These are phyloP conservation scores for Rhizopus delemar DNA, from an alignment of 371 early-diverging fungal genomes.

Conservation along the genomic window DNA sequence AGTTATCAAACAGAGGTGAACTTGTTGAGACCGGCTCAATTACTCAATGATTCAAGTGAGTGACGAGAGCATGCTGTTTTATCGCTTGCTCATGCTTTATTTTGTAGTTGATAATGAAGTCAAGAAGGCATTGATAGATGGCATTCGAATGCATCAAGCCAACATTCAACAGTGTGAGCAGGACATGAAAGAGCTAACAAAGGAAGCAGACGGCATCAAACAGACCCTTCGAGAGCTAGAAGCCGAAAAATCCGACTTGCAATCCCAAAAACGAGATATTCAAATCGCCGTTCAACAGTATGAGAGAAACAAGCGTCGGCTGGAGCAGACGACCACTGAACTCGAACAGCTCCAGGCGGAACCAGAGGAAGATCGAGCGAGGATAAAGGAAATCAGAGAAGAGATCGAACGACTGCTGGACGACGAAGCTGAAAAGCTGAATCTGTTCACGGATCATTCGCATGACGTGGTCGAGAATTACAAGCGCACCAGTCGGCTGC, in stretches of 20 bases:
- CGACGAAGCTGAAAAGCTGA: not conserved
- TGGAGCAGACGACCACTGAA: not conserved
- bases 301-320: slow-evolving; percentile 13
- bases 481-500: slow-evolving; percentile 1
- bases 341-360: slow-evolving; percentile 4
- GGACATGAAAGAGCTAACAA: slow-evolving; percentile 37
- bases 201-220: slow-evolving; percentile 25
- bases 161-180: slow-evolving; percentile 32
- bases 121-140: slow-evolving; percentile 15
- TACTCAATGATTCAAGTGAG: slow-evolving; percentile 55
- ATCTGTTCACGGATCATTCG: not conserved
- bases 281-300: slow-evolving; percentile 9
- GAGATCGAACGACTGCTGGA: not conserved
- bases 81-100: not conserved
- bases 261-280: slow-evolving; percentile 26
- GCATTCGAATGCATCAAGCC: not conserved
- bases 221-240: slow-evolving; percentile 26
- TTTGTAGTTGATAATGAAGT: slow-evolving; percentile 35
- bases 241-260: slow-evolving; percentile 39
- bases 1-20: slow-evolving; percentile 44
- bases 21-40: slow-evolving; percentile 30
- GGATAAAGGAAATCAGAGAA: slow-evolving; percentile 6
- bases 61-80: not conserved
- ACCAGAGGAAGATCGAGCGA: slow-evolving; percentile 8
- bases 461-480: slow-evolving; percentile 1